Base-by-base conservation (phyloP, 176 grass and related monocot genomes). In the Carex parvula region DNA sequence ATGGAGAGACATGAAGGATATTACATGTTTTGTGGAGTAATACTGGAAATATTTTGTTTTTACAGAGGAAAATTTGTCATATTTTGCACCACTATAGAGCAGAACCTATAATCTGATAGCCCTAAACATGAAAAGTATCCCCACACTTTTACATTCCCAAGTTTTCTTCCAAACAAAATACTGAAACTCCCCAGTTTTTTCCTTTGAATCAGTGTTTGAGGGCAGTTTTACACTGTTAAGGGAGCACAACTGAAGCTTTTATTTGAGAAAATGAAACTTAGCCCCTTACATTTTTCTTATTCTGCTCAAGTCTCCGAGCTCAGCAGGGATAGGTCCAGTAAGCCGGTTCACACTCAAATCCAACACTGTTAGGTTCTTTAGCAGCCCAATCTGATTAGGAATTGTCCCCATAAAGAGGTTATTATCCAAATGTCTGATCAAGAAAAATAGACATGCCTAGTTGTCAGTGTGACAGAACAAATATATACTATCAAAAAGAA, bases 381-480 rank as follows among this genome's bases (percentile, higher is more conserved):
- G 35, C 17, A 79, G 66, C 8, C 93, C 96, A 10, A 95, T 80
- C 64, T 88, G 91, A 85, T 88, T 90, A 0, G 96, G 93, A 55
- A 99, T 94, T 8, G 90, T 95, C 11, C 89, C 96, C 61, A 99
- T 89, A n/a, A 99, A 76, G 39, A 88, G 77, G 81, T 99, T 95
- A 59, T 88, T 90, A 46, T 95, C 91, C 89, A 99, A 82, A 92
- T 88, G 84, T 58, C 96, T 99, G 93, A 54, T 64, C 46, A 89
- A 58, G 18, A 85, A 84, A 70, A 3, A 48, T 56, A 61, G 8
- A 58, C 32, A 71, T 18, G n/a, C 13, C 22, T 12, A 61, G 42
- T 13, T 57, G n/a, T 57, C 35, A 55, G 52, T 58, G 62, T 56
- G 16, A 37, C 11, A 29, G 83, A 87, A 87, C 14, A 67, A 64